A percentile compares a stretch with the other conserved stretches of the same genome.
These are phyloP conservation scores for Zygoascus biomembranicola DNA, from an alignment of 805 yeast genomes.

Conservation along the genomic window DNA sequence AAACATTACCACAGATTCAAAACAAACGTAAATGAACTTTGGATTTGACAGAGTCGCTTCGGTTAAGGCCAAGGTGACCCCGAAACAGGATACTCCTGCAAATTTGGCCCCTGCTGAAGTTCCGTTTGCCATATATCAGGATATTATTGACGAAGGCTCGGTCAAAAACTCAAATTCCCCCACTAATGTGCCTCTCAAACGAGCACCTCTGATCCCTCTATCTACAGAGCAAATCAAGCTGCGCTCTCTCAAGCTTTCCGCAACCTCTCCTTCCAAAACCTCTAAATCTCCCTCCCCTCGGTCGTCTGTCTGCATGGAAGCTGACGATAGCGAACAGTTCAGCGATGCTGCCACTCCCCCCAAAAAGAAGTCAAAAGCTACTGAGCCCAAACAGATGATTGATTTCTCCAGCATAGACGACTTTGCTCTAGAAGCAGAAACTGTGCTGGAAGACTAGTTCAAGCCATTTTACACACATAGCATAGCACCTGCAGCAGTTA, in stretches of 20 bases:
- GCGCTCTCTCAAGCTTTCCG: neutral
- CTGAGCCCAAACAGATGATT: neutral
- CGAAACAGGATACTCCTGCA: neutral
- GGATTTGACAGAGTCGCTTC: conserved; percentile 6
- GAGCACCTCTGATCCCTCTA: neutral
- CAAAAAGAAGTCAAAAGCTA: neutral
- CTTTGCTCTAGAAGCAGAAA: neutral
- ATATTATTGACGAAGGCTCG: neutral
- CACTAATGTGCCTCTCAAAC: neutral
- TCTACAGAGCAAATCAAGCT: neutral
- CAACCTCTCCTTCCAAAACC: neutral
- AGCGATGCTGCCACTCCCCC: neutral
- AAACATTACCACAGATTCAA: neutral
- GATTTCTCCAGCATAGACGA: neutral
- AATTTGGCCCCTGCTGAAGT: neutral
- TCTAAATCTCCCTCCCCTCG: conserved; percentile 1
- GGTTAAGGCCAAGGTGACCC: neutral
- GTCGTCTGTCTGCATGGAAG: neutral
- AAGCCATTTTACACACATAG: neutral
- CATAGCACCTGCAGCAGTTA: neutral
- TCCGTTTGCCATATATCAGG: neutral
- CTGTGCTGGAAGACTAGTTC: neutral
- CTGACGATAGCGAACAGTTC: neutral
- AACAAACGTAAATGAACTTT: conserved; percentile 2
- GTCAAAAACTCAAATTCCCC: neutral